Evolutionary conservation across 2,329 filamentous ascomycete species (phyloP).

Genomic region (Talaromyces pinophilus): DNA sequence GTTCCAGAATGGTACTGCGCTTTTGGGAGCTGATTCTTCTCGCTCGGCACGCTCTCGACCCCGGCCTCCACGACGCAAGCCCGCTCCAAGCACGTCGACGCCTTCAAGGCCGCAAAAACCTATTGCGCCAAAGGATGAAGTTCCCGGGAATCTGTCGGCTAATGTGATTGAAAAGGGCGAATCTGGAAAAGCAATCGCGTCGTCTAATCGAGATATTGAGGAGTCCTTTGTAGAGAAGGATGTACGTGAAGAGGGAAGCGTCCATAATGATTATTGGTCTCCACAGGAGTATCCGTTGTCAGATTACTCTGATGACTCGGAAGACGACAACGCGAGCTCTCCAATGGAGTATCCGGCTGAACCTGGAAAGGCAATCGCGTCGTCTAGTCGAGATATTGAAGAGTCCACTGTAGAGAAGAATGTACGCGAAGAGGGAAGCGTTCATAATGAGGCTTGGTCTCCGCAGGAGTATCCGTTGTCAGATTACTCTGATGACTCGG

Average conservation of each 20-base stretch:
- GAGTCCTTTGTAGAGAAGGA: slow-evolving; percentile 41
- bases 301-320: not conserved
- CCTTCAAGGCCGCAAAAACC: slow-evolving; percentile 16
- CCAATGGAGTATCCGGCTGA: not conserved
- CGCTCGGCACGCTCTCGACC: slow-evolving; percentile 19
- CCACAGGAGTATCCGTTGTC: not conserved
- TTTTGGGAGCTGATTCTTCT: slow-evolving; percentile 24
- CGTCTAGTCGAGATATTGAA: slow-evolving; percentile 30
- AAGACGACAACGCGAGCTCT: not conserved
- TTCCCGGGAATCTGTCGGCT: not conserved
- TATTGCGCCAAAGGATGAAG: slow-evolving; percentile 23
- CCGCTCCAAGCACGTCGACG: slow-evolving; percentile 12
- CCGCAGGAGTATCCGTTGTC: not conserved
- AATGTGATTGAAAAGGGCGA: slow-evolving; percentile 1
- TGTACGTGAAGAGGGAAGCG: slow-evolving; percentile 39
- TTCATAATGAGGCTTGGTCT: slow-evolving; percentile 34
- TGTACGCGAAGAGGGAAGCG: slow-evolving; percentile 40
- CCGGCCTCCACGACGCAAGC: slow-evolving; percentile 23
- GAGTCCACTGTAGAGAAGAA: slow-evolving; percentile 40
- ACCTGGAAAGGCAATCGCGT: not conserved
- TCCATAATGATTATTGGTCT: slow-evolving; percentile 35
- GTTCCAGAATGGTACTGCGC: slow-evolving; percentile 28
- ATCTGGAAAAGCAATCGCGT: not conserved
- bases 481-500: slow-evolving; percentile 14
- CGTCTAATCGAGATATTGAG: slow-evolving; percentile 30